Evolutionary conservation across 257 asterid genomes (phyloP), one percentile per base, ranked within the genome.

Genomic region (Prunella vulgaris): DNA sequence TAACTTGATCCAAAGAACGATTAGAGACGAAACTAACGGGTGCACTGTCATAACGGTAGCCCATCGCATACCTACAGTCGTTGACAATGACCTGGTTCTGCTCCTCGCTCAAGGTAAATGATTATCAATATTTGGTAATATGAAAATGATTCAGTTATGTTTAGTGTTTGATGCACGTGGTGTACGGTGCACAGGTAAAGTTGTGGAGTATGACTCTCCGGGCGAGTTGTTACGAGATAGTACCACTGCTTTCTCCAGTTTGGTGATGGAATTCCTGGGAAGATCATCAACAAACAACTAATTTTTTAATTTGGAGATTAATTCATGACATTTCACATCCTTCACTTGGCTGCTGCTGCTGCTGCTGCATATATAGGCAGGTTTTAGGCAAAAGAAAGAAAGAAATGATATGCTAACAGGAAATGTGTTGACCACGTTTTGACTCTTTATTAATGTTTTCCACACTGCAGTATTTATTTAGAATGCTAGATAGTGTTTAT

Each of bases 41-140:
- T 91, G 91, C 73, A 91, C 96, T 0, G 97, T 91, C 52, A 83
- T 91, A 64, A 88, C 91, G 2, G 93, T 91, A 52, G 97, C 96
- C 14, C 97, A 91, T 71, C 85, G 97, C 24, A 88, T 91, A 58
- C 93, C 96, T 35, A 91, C 97, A 0, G 93, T 91, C 3, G 84
- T 88, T 38, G 97, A 91, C 79, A 91, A 84, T 60, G 97, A 88
- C 70, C 83, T 91, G 0, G 88, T 91, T 76, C 68, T 91, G 37
- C 95, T 91, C 78, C 91, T 88, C 12, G 90, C 88, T 12, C 88
- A 88, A 82, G 97, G 97, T 87, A 83, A 72, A 7, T 12, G 8
- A 42, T 8, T 25, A 14, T 32, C 33, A 10, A 0, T 1, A 37
- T 54, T 2, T 14, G 54, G 1, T 57, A 3, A 44, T 44, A 13